phyloP scores from a whole-genome alignment of 192 early-diverging fungal genomes.

The Rhizophagus prolifer region DNA sequence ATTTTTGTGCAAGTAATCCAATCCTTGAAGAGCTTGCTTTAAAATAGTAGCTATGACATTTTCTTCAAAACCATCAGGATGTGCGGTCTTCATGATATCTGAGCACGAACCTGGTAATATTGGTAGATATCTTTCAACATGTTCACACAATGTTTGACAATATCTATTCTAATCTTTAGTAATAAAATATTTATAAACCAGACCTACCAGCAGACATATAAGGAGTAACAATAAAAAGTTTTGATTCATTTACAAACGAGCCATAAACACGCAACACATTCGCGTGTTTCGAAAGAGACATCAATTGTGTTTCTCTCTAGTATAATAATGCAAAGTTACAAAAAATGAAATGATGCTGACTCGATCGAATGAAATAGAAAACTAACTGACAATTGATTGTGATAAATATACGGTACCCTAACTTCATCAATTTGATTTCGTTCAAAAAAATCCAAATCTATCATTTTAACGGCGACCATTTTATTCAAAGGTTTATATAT shows the following conservation, averaged over 20 bases:
- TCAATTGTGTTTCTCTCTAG: constrained; percentile 80
- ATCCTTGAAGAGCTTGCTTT: constrained; percentile 69
- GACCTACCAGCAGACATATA: constrained; percentile 64
- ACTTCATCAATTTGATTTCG: constrained; percentile 90
- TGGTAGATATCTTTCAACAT: constrained; percentile 25
- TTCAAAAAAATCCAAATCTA: constrained; percentile 90
- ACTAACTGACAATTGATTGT: neutral
- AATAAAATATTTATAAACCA: neutral
- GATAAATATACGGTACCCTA: constrained; percentile 46
- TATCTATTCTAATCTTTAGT: constrained; percentile 6
- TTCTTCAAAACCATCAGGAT: constrained; percentile 83
- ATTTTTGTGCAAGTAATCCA: constrained; percentile 65
- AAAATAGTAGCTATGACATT: constrained; percentile 74
- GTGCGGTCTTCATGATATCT: constrained; percentile 88
- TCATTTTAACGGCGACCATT: constrained; percentile 77
- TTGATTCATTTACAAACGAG: constrained; percentile 78
- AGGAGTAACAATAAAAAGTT: constrained; percentile 84
- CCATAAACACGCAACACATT: constrained; percentile 82
- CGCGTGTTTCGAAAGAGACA: constrained; percentile 84
- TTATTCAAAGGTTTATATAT: constrained; percentile 69
- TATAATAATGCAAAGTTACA: neutral
- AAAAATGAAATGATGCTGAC: neutral
- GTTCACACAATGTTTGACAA: constrained; percentile 6
- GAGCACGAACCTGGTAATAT: constrained; percentile 67
- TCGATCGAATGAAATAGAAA: neutral